Base-by-base conservation (phyloP, 768 basidiomycete genomes). In the Leccinum broughii region DNA sequence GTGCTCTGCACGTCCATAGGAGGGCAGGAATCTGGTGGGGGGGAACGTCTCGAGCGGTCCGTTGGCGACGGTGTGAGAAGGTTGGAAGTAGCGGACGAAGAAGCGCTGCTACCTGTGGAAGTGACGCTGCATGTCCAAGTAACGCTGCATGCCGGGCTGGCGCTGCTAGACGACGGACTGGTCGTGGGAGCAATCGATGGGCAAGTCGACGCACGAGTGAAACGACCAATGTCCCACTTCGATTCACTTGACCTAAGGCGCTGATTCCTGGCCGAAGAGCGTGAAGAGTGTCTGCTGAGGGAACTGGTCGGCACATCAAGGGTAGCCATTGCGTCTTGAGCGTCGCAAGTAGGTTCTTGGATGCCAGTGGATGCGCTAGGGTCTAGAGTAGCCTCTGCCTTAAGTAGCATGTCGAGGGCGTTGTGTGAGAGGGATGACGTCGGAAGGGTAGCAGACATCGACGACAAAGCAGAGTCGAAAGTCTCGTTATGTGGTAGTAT, bases 1-100 rank as follows among this genome's bases (percentile, higher is more conserved):
- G 78, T 78, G 52, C 80, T 77, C 46, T 76, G 72, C 52, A 82
- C 69, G n/a, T 74, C 63, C 77, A 85, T 80, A 24, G 75, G 72
- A 39, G 85, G 83, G 57, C 70, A 72, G 9, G 67, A 74, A 39
- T 69, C 74, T 56, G 74, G 64, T 39, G 74, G 60, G 11, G 72
- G 74, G 2, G 72, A 74, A 22, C 73, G 74, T 50, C 70, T 67
- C 55, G 54, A 65, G 22, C 71, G 74, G 46, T 74, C 64, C 57
- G 62, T 72, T 30, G 74, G 74, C 6, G 74, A 75, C 9, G 69
- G 64, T 3, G 64, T 60, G 53, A 67, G 55, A 3, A 65, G 62
- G 57, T 58, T 60, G 10, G 58, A 41, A n/a, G 66, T n/a, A 35
- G 64, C 24, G 53, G 49, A 61, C 24, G 61, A 71, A 37, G 69